Conservation (phyloP, 2,329 filamentous ascomycete species). For the Pseudogymnoascus sp. region DNA sequence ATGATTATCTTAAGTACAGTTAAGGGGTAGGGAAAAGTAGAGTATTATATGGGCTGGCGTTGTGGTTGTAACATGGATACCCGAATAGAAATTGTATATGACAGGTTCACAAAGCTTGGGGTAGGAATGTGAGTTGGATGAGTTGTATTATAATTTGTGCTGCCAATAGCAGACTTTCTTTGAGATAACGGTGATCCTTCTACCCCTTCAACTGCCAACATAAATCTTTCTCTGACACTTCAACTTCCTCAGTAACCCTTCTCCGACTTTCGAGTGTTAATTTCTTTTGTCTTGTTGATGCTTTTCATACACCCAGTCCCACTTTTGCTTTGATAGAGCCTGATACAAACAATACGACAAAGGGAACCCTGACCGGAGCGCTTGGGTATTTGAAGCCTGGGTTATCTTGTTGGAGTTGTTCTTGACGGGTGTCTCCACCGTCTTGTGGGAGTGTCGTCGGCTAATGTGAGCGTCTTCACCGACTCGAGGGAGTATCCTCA, state of each 20-base stretch:
- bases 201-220: neutral
- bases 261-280: neutral
- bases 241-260: neutral
- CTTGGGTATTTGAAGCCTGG: neutral
- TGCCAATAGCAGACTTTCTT: neutral
- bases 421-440: neutral
- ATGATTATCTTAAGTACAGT: neutral
- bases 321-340: neutral
- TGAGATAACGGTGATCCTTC: no score
- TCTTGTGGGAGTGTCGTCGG: neutral
- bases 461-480: no score
- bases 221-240: neutral
- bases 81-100: neutral
- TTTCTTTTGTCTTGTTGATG: neutral
- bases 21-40: neutral
- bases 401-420: neutral
- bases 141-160: neutral
- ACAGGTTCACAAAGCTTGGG: neutral
- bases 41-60: neutral
- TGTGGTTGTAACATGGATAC: neutral
- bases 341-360: neutral
- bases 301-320: neutral
- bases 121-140: neutral
- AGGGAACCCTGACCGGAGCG: neutral
- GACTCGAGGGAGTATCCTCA: no score